These are phyloP conservation scores for Ogataea salicorniae DNA, from an alignment of 805 yeast genomes.

Conservation along the genomic window DNA sequence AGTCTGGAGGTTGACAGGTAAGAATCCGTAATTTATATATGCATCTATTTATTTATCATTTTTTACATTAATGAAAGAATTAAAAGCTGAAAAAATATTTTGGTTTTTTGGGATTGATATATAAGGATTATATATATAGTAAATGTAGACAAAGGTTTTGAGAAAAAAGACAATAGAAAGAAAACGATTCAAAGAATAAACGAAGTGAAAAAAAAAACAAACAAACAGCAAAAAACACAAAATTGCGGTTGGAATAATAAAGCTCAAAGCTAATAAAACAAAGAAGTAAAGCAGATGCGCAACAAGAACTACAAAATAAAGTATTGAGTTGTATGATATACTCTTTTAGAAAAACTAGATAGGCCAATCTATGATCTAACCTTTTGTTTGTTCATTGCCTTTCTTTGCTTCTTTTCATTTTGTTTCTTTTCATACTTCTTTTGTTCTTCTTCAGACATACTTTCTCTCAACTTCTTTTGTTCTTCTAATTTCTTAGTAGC, in stretches of 20 bases:
- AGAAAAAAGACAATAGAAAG: too few species aligned
- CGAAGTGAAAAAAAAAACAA: too few species aligned
- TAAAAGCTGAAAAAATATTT: not conserved
- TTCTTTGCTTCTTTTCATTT: constrained; percentile 75
- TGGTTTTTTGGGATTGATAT: not conserved
- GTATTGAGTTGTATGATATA: not conserved
- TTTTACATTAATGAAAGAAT: not conserved
- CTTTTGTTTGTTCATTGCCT: constrained; percentile 60
- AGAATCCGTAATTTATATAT: constrained; percentile 10
- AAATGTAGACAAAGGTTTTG: not conserved
- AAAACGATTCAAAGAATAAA: too few species aligned
- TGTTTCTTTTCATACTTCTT: constrained; percentile 74
- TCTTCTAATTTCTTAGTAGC: constrained; percentile 68
- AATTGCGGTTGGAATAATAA: too few species aligned
- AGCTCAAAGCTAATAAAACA: too few species aligned
- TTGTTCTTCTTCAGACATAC: constrained; percentile 71
- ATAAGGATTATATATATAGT: not conserved
- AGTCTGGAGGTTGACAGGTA: constrained; percentile 47
- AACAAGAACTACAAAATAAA: not conserved
- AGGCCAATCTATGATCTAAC: constrained; percentile 21
- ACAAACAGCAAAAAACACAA: too few species aligned
- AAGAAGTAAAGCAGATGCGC: not conserved
- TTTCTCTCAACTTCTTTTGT: constrained; percentile 60
- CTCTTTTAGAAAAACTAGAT: not conserved
- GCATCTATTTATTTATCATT: too few species aligned